Conservation (phyloP, 106 monocot genomes). For the Agapanthus africanus region DNA sequence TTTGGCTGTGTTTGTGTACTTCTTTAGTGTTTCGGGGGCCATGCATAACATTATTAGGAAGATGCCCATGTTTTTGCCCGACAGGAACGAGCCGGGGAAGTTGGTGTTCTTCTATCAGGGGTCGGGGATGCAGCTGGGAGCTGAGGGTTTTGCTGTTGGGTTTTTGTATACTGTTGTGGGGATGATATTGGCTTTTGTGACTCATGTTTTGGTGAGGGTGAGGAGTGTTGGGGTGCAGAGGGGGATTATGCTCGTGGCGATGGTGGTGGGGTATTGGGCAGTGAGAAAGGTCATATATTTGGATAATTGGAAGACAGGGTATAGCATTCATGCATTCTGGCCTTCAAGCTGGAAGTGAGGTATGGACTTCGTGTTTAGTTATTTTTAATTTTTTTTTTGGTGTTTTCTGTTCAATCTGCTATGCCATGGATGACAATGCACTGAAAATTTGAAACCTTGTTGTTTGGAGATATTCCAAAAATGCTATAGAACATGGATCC, state of each 20-base stretch:
- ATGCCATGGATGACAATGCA: background rate
- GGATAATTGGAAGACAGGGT: conserved; percentile 99
- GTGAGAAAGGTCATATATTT: conserved; percentile 82
- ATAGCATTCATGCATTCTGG: conserved; percentile 81
- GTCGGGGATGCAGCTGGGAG: conserved; percentile 94
- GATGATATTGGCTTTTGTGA: conserved; percentile 60
- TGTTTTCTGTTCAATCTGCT: background rate
- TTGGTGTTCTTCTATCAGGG: conserved; percentile 89
- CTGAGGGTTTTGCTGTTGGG: conserved; percentile 83
- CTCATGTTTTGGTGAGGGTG: conserved; percentile 53
- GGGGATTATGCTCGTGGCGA: conserved; percentile 50
- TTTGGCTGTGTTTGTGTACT: conserved; percentile 73
- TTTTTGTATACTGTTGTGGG: conserved; percentile 85
- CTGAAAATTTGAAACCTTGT: background rate
- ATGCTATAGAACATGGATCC: background rate
- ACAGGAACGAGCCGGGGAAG: conserved; percentile 46
- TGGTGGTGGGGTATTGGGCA: conserved; percentile 76
- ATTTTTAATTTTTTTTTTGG: background rate
- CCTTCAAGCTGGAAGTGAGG: conserved; percentile 61
- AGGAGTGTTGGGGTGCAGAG: conserved; percentile 49
- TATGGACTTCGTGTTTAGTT: background rate
- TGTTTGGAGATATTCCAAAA: background rate
- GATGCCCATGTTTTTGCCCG: conserved; percentile 69
- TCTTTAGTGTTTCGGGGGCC: conserved; percentile 85
- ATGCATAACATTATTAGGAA: conserved; percentile 89